Evolutionary conservation across 1,284 basidiomycete genomes (phyloP), one percentile per base, ranked within the genome.

Genomic region (Malassezia yamatoensis): DNA sequence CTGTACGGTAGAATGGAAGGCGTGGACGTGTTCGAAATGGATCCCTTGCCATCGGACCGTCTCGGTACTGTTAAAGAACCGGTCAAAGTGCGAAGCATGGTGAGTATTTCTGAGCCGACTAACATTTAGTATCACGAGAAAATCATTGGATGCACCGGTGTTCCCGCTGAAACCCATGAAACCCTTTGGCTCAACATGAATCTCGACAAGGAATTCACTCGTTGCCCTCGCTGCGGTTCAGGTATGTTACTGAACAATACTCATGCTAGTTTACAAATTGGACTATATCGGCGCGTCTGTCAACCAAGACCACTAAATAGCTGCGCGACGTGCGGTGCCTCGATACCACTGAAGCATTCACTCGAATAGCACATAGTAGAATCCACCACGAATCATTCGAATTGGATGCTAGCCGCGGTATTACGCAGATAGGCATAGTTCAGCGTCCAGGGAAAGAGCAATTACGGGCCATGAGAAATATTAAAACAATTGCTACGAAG

Each of bases 1-100:
- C 80, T 94, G 49, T 78, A 96, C 58, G 88, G 87, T 72, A 85
- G 87, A 66, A 80, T 90, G 72, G 83, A 90, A 78, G 91, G 90
- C 55, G 78, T 89, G 50, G 85, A 90, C 44, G 84, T 91, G 53
- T 98, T 96, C 80, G 90, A 96, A 78, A 81, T 85, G 76, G 81
- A 83, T 64, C 87, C 90, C 44, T 81, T 96, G 62, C 84, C 90
- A 74, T 80, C 90, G 62, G 85, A 83, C 77, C 83, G 88, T 71
- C 77, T 90, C 74, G 93, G 93, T 63, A 96, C 93, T 51, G 81
- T 87, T 70, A 81, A 82, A 55, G 81, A 93, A 76, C 93, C 93
- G 37, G 83, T 96, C 78, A 81, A 84, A 71, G 86, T 98, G 69
- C 83, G 84, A 75, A 89, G 88, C 65, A 81, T 85, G 76, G 93